Evolutionary conservation across 2,329 filamentous ascomycete genomes (phyloP), one percentile per base, ranked within the genome.

Genomic region (Fusarium hainanense): DNA sequence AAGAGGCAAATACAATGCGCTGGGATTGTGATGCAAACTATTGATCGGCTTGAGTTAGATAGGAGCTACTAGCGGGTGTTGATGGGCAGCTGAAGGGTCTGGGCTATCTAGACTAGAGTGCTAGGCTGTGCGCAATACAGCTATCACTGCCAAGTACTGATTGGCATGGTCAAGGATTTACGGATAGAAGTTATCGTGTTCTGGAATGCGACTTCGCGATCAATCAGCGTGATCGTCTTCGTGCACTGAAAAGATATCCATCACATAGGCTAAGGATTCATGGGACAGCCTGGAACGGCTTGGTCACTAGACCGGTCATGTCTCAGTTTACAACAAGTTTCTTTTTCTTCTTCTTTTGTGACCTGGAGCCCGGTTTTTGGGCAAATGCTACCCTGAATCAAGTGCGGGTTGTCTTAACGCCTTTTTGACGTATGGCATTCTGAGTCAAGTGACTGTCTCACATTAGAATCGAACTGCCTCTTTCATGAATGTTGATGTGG

Each of bases 1-100:
- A 34, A 70, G 73, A 55, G 77, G 79, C 41, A 77, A 77, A 50
- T 81, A 79, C 50, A 72, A 73, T 66, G 78, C 79, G 28, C 62
- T 80, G 57, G 79, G 79, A 6, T 58, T 81, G 44, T 81, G 18
- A 23, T 51, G 34, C 18, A 37, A 14, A 41, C 49, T 51, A 27
- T 41, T 25, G 23, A 41, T 42, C 25, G 14, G 40, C 23, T 40
- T 47, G 57, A 43, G 37, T 50, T 58, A 56, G 37, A 50, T 54
- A 56, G 54, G 66, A 50, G 16, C 20, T 56, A 63, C 61, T 71
- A 64, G 66, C 63, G 66, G 66, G 56, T 43, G 58, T 63, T 65
- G 32, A 44, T 64, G 57, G 32, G 47, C 23, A 64, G 58, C 49
- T 42, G 49, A 51, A 51, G 21, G 58, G 58, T 54, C 61, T 69